phyloP scores from a whole-genome alignment of 768 basidiomycete genomes.

The Naganishia vaughanmartiniae region DNA sequence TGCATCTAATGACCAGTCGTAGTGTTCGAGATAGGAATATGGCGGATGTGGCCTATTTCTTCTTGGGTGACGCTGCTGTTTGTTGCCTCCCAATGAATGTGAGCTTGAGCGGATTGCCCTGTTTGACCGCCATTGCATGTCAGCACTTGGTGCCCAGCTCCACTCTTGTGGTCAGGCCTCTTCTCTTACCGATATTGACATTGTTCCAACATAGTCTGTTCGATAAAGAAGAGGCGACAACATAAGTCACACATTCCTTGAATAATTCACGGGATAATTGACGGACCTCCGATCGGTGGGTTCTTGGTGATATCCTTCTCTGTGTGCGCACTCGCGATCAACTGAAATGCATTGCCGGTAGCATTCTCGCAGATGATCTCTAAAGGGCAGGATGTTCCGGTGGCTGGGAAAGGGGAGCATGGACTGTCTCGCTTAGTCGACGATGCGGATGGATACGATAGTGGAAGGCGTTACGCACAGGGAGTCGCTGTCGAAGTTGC shows the following conservation, averaged over 20 bases:
- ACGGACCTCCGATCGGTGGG: conserved; percentile 46
- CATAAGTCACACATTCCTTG: background rate
- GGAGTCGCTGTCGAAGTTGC: background rate
- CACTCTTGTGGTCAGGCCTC: background rate
- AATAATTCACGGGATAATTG: background rate
- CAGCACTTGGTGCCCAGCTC: background rate
- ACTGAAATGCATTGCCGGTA: conserved; percentile 39
- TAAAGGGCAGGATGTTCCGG: conserved; percentile 27
- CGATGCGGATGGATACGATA: background rate
- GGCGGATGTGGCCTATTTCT: background rate
- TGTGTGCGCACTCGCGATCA: conserved; percentile 34
- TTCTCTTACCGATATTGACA: conserved; percentile 43
- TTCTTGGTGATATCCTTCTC: conserved; percentile 43
- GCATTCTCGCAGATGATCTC: conserved; percentile 38
- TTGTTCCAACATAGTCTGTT: conserved; percentile 47
- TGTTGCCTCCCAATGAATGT: conserved; percentile 44
- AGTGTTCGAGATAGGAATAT: background rate
- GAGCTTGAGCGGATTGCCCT: conserved; percentile 46
- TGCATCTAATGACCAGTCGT: background rate
- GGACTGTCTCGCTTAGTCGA: background rate
- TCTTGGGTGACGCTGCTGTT: background rate
- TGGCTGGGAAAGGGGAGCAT: background rate
- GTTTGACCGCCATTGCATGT: background rate
- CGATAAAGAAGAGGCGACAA: background rate
- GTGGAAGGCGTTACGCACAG: background rate